phyloP scores from a whole-genome alignment of 148 eudicot genomes.

The Nepenthes gracilis region DNA sequence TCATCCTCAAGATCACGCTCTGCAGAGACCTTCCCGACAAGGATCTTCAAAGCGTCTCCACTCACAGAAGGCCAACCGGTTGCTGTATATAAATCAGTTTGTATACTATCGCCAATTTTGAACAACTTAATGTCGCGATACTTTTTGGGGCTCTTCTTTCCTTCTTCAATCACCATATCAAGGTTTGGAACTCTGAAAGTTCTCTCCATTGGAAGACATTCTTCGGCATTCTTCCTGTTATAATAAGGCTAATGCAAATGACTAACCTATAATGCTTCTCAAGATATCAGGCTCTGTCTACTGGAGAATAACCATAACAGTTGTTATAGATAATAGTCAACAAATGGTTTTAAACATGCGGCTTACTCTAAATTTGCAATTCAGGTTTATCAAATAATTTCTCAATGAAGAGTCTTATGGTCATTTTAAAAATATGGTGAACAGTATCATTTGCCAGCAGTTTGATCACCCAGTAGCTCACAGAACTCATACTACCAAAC shows the following conservation, averaged over 20 bases:
- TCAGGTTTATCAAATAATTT: too few relatives aligned
- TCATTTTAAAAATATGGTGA: too few relatives aligned
- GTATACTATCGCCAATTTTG: constrained; percentile 30
- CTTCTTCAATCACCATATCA: constrained; percentile 78
- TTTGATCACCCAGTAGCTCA: too few relatives aligned
- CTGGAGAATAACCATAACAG: neutral
- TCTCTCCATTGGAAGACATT: constrained; percentile 53
- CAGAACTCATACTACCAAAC: too few relatives aligned
- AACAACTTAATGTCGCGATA: constrained; percentile 50
- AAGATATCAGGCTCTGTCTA: neutral
- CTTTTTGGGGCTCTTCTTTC: constrained; percentile 68
- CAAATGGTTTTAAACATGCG: too few relatives aligned
- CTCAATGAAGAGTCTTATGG: too few relatives aligned
- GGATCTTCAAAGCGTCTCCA: constrained; percentile 72
- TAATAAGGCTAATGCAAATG: constrained; percentile 3
- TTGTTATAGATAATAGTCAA: neutral
- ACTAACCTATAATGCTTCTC: neutral
- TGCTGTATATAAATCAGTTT: constrained; percentile 59
- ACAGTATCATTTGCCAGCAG: too few relatives aligned
- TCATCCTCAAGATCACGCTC: constrained; percentile 55
- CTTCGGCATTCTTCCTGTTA: constrained; percentile 48
- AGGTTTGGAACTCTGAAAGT: constrained; percentile 59
- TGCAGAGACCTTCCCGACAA: constrained; percentile 88
- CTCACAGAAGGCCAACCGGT: constrained; percentile 96
- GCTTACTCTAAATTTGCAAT: too few relatives aligned